Base-by-base conservation (phyloP, 2,329 filamentous ascomycete genomes). In the Alternaria sp. region DNA sequence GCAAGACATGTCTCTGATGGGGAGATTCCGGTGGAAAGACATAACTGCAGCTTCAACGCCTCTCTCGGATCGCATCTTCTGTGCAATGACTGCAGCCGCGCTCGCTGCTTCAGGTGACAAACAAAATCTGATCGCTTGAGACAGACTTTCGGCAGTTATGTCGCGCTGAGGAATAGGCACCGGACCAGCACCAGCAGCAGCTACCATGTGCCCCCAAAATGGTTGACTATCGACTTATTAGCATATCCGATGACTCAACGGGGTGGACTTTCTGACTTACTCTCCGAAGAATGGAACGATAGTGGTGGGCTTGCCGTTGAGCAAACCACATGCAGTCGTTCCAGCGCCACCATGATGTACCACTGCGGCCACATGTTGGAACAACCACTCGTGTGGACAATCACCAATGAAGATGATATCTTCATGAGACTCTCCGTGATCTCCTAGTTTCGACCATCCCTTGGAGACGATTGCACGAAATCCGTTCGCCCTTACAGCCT, bases 281-380 rank as follows among this genome's bases (percentile, higher is more conserved):
- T 87, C 83, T 20, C 74, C 74, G 51, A 77, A 96, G 80, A 96
- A 95, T 0, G 92, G 92, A 0, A 96, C 88, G 2, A 96, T 85
- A 2, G 93, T 85, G 0, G 92, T 95, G 1, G 92, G 92, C 46
- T 88, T 89, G n/a, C 91, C 92, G 2, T 88, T 86, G 18, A 89
- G 85, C 60, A 96, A 89, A 6, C 92, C 92, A 0, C 92, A 91
- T 0, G 92, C 92, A 0, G 91, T 93, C 2, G 92, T 96, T 14
- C 92, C 92, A 4, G 92, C 92, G 56, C 92, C 92, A n/a, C 92
- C 92, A 64, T 95, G 92, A 71, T 96, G 92, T 5, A 94, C 89
- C 1, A 96, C 92, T 45, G 87, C 89, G 0, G 90, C 89, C 1
- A 95, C 92, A 44, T 85, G 87, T 63, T 91, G 84, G 75, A 96